phyloP scores from a whole-genome alignment of 169 alveolate genomes.

The Plasmodium cynomolgi region DNA sequence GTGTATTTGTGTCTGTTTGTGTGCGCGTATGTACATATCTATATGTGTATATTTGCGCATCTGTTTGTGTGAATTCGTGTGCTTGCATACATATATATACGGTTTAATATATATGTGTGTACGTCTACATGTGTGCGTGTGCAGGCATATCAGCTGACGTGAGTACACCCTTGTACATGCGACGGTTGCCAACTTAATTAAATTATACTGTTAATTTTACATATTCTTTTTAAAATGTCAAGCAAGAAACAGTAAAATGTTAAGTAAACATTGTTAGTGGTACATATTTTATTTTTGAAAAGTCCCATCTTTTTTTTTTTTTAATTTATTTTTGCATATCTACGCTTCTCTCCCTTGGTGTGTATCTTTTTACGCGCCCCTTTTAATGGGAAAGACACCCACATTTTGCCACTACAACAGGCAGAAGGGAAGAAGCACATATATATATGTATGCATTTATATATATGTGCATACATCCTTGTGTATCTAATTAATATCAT shows the following conservation, averaged over 20 bases:
- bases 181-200: conserved; percentile 33
- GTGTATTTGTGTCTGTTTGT: neutral
- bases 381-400: conserved; percentile 14
- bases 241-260: conserved; percentile 3
- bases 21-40: neutral
- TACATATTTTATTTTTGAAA: conserved; percentile 44
- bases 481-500: conserved; percentile 8
- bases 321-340: conserved; percentile 3
- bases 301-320: conserved; percentile 20
- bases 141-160: neutral
- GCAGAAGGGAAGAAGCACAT: neutral
- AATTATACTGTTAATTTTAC: conserved; percentile 18
- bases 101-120: neutral
- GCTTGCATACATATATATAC: neutral
- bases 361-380: neutral
- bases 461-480: neutral
- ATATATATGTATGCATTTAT: too few relatives aligned
- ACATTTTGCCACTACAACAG: neutral
- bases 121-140: conserved; percentile 11
- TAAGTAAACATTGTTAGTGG: neutral
- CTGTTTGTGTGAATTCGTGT: neutral
- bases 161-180: conserved; percentile 16
- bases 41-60: neutral
- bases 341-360: neutral
- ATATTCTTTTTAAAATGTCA: conserved; percentile 22